Conservation (phyloP, 345 rosid genomes). For the Bretschneidera sinensis region DNA sequence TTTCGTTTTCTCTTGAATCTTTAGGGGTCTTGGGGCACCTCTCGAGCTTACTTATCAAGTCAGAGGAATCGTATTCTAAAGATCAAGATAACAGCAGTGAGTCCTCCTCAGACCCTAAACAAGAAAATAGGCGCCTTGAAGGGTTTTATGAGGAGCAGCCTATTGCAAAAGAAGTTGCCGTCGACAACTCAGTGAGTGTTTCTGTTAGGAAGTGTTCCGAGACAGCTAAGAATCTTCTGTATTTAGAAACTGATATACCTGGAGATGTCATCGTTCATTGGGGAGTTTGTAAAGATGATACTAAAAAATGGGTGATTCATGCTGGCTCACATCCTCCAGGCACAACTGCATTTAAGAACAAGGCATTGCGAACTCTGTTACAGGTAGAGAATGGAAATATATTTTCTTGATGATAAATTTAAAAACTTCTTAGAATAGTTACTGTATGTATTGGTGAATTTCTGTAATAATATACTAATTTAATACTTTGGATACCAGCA, state of each 20-base stretch:
- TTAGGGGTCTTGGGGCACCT: slow-evolving; percentile 57
- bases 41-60: slow-evolving; percentile 43
- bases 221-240: slow-evolving; percentile 54
- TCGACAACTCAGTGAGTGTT: slow-evolving; percentile 50
- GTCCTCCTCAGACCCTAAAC: slow-evolving; percentile 32
- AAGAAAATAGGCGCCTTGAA: slow-evolving; percentile 36
- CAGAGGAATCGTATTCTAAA: slow-evolving; percentile 34
- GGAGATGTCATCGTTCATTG: slow-evolving; percentile 90
- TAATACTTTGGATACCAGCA: background rate
- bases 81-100: slow-evolving; percentile 27
- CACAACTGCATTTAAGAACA: slow-evolving; percentile 65
- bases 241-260: slow-evolving; percentile 72
- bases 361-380: slow-evolving; percentile 77
- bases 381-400: slow-evolving; percentile 42
- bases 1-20: slow-evolving; percentile 18
- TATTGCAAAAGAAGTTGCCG: slow-evolving; percentile 43
- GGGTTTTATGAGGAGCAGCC: slow-evolving; percentile 78
- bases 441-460: background rate
- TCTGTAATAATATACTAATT: slow-evolving; percentile 10
- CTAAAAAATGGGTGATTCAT: slow-evolving; percentile 80
- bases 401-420: slow-evolving; percentile 7
- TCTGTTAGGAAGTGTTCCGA: slow-evolving; percentile 60
- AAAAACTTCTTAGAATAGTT: slow-evolving; percentile 5
- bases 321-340: slow-evolving; percentile 72
- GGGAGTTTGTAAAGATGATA: slow-evolving; percentile 87